phyloP scores from a whole-genome alignment of 768 basidiomycete genomes.

The Phlebiopsis flavidoalba region DNA sequence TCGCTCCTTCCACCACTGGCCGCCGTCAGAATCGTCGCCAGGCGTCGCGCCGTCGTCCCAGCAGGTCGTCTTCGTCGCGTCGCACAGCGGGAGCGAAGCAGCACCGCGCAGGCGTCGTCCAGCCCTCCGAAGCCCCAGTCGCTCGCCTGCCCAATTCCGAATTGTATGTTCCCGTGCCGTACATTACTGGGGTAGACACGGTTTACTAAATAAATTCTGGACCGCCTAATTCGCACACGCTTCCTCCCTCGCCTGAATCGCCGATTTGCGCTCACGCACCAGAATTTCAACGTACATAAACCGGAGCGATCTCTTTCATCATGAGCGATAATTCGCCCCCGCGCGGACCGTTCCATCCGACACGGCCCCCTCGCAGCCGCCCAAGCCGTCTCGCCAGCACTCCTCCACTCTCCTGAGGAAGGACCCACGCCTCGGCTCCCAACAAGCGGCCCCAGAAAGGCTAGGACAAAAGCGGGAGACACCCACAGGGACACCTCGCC shows the following conservation, averaged over 20 bases:
- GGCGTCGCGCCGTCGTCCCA: neutral
- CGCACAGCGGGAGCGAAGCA: too few relatives aligned
- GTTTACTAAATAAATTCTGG: slow-evolving; percentile 6
- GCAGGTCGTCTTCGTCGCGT: neutral
- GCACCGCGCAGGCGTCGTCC: too few relatives aligned
- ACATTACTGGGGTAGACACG: neutral
- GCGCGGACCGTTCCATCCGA: slow-evolving; percentile 8
- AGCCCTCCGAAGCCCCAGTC: neutral
- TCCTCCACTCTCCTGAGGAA: neutral
- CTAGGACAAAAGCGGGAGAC: slow-evolving; percentile 7
- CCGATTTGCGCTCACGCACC: neutral
- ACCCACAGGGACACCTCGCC: slow-evolving; percentile 6
- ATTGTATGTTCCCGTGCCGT: neutral
- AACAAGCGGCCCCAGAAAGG: slow-evolving; percentile 10
- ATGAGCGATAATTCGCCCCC: slow-evolving; percentile 13
- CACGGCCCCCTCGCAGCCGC: slow-evolving; percentile 8
- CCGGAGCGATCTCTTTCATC: neutral
- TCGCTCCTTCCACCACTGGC: slow-evolving; percentile 1
- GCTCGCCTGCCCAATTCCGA: neutral
- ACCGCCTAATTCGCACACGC: slow-evolving; percentile 11
- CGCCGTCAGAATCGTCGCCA: neutral
- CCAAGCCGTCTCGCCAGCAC: slow-evolving; percentile 10
- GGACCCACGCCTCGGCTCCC: neutral
- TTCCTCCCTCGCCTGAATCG: neutral
- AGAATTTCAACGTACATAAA: slow-evolving; percentile 8